Conservation (phyloP, 75 land plant species). For the Azolla pinnata region DNA sequence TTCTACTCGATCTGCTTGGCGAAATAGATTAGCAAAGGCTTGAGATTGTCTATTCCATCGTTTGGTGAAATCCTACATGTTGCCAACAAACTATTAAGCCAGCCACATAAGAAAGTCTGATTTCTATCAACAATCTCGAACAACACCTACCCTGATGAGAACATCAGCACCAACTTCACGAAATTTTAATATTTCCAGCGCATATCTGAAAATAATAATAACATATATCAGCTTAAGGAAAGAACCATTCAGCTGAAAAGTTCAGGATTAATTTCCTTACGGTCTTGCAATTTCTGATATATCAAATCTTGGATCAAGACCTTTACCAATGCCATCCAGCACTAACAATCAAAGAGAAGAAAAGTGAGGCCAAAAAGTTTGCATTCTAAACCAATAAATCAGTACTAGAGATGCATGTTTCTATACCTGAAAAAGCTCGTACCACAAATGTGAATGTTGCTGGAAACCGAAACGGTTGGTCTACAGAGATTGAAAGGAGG, state of each 20-base stretch:
- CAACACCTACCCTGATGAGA: slow-evolving; percentile 45
- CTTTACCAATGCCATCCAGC: slow-evolving; percentile 97
- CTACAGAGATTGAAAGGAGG: slow-evolving; percentile 85
- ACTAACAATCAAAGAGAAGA: slow-evolving; percentile 56
- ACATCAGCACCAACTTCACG: slow-evolving; percentile 95
- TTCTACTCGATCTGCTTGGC: slow-evolving; percentile 94
- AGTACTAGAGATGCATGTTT: no score
- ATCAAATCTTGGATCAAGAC: slow-evolving; percentile 98
- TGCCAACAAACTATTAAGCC: not conserved
- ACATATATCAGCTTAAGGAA: slow-evolving; percentile 4
- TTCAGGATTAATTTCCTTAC: slow-evolving; percentile 40
- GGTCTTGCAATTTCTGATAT: slow-evolving; percentile 99
- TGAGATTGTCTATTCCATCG: slow-evolving; percentile 85
- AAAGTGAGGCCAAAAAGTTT: no score
- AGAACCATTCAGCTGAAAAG: not conserved
- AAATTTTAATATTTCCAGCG: slow-evolving; percentile 80
- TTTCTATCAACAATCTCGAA: no score
- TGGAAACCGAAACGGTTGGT: slow-evolving; percentile 98
- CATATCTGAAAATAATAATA: slow-evolving; percentile 53
- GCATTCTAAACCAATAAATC: no score
- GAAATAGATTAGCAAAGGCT: slow-evolving; percentile 86
- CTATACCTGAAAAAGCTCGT: slow-evolving; percentile 92
- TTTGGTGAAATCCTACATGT: slow-evolving; percentile 64
- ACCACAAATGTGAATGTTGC: slow-evolving; percentile 99
- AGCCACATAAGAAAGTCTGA: not conserved